Evolutionary conservation across 139 green algal genomes (phyloP), one percentile per base, ranked within the genome.

Genomic region (Chlorella sp.): DNA sequence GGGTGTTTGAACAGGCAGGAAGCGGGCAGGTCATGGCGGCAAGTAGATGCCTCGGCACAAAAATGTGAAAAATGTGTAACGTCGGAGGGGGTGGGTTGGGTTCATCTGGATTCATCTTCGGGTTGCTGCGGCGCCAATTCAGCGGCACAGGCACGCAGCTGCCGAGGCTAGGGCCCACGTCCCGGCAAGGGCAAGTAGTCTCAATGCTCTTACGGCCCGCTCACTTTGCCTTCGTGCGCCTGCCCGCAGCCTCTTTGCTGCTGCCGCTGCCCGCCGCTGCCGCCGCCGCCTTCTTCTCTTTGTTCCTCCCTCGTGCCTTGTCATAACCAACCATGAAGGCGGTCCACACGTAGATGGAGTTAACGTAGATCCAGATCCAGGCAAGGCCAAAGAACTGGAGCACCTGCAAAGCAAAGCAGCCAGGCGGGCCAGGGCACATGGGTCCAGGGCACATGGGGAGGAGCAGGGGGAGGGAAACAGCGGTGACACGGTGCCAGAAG

Each of bases 291-390:
- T 71, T 2, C 21, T 71, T 28, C 22, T 71, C 64, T 18, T 71
- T 71, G 21, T 71, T 71, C 22, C 22, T 71, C 64, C 22, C 32
- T 26, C 14, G 14, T 18, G 9, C 32, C 32, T 42, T 36, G 32
- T n/a, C 9, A 1, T 42, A 79, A 24, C 73, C 32, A 21, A 64
- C 14, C 30, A 85, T 30, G 48, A 88, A 81, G 71, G 84, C 61
- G 57, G 73, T 66, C 53, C n/a, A 39, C 19, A 81, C 60, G 40
- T 85, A 88, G 30, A 61, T 61, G 26, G 39, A 16, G 28, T 60
- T 53, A 30, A 81, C 71, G 57, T 66, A 88, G 57, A 85, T 40
- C 42, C 48, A 88, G 24, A 80, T 80, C 40, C 60, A 88, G 19
- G n/a, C 75, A 28, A 79, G 14, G 36, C 76, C 85, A 68, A 89